Base-by-base conservation (phyloP, 306 rosid genomes). In the Mimosa bimucronata region DNA sequence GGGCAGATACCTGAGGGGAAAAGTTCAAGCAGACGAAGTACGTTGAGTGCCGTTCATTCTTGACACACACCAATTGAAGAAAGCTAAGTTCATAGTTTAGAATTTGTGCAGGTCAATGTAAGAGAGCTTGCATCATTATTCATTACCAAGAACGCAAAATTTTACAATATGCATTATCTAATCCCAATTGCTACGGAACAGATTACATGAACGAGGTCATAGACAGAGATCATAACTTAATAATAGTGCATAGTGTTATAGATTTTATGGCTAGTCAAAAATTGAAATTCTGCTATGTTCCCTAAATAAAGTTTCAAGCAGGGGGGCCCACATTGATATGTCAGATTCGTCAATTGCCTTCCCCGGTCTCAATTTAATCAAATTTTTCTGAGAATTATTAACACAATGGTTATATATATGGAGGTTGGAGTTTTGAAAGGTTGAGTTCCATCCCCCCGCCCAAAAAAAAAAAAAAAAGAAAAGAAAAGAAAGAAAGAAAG, bases 1-100 rank as follows among this genome's bases (percentile, higher is more conserved):
- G 83, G 84, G 99, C 99, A 75, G 93, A 85, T 45, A 91, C 97
- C 99, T 95, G 72, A 48, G 41, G 21, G 58, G 74, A 26, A 80
- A 62, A 15, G 7, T 44, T 5, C 31, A 69, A 42, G 55, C 29
- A 42, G 34, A 42, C 21, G n/a, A 42, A 42, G 44, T 10, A 40
- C 31, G 46, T 21, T 68, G 25, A 8, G 31, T 30, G 23, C 28
- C 4, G 11, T 12, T 68, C 15, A 40, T 40, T 38, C 1, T 68
- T 40, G 73, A 69, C 12, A 21, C 55, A 12, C 42, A 18, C 16
- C 37, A 23, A 41, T 15, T 42, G 21, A 69, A 40, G 53, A 23
- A 69, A 41, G 55, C 6, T 6, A 13, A 12, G 14, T 13, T 23
- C 42, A 69, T 23, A 3, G 28, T 6, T 41, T 13, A 41, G 34